phyloP scores from a whole-genome alignment of 169 alveolate genomes.

The Plasmodium gallinaceum region DNA sequence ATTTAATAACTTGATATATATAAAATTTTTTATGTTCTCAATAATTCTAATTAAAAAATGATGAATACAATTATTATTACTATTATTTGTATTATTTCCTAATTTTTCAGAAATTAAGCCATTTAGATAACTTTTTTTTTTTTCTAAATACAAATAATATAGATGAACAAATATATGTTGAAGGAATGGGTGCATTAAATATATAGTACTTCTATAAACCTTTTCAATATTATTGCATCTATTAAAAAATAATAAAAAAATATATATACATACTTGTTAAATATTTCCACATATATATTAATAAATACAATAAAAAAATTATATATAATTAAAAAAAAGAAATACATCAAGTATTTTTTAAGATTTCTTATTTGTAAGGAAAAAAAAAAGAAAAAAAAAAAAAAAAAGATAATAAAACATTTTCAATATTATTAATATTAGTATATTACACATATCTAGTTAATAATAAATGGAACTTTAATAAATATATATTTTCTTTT shows the following conservation, averaged over 20 bases:
- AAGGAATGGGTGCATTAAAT: conserved; percentile 30
- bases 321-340: too few species aligned
- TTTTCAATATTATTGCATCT: conserved; percentile 52
- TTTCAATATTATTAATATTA: not conserved
- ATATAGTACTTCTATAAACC: conserved; percentile 40
- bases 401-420: not conserved
- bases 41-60: not conserved
- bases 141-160: conserved; percentile 47
- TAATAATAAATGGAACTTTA: too few species aligned
- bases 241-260: conserved; percentile 3
- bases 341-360: too few species aligned
- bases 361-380: too few species aligned
- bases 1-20: conserved; percentile 2
- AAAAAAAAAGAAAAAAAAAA: too few species aligned
- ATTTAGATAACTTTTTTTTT: conserved; percentile 35
- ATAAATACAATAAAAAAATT: too few species aligned
- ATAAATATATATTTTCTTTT: not conserved
- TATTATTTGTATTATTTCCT: not conserved
- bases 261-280: not conserved
- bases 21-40: conserved; percentile 7
- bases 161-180: conserved; percentile 59
- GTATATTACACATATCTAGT: too few species aligned
- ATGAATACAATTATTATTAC: not conserved
- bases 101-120: conserved; percentile 11
- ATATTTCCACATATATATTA: not conserved